Evolutionary conservation across 352 stramenopile species (phyloP).

Genomic region (Phytophthora pini): DNA sequence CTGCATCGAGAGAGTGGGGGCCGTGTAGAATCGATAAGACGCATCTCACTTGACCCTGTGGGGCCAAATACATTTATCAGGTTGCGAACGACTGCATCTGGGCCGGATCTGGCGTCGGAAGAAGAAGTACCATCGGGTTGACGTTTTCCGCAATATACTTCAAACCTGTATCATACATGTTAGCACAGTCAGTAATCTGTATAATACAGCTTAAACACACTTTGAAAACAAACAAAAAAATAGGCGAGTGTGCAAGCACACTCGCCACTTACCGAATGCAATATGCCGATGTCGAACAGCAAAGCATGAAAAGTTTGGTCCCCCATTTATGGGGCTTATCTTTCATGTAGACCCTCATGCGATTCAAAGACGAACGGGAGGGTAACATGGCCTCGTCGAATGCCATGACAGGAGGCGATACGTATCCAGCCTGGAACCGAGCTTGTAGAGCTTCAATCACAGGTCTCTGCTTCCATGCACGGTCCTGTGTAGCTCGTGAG

Average conservation of each 20-base stretch:
- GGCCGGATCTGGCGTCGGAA: background rate
- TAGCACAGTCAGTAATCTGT: background rate
- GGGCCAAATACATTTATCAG: constrained; percentile 12
- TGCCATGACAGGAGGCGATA: background rate
- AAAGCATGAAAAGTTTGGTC: constrained; percentile 7
- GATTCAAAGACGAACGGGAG: background rate
- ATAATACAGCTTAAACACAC: constrained; percentile 1
- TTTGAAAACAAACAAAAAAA: constrained; percentile 1
- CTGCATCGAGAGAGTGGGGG: constrained; percentile 14
- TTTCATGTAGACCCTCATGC: constrained; percentile 1
- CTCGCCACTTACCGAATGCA: constrained; percentile 16
- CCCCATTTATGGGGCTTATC: background rate
- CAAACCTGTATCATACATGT: constrained; percentile 2
- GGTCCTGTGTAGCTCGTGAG: background rate
- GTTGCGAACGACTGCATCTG: constrained; percentile 11
- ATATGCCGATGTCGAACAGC: constrained; percentile 11
- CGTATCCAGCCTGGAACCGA: background rate
- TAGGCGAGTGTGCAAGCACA: background rate
- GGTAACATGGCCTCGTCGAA: constrained; percentile 1
- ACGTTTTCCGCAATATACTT: constrained; percentile 4
- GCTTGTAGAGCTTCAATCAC: background rate
- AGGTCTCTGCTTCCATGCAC: background rate
- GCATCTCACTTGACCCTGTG: background rate
- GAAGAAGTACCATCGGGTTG: background rate
- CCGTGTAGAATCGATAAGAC: constrained; percentile 21